phyloP scores from a whole-genome alignment of 768 basidiomycete genomes.

The Lactarius hengduanensis region DNA sequence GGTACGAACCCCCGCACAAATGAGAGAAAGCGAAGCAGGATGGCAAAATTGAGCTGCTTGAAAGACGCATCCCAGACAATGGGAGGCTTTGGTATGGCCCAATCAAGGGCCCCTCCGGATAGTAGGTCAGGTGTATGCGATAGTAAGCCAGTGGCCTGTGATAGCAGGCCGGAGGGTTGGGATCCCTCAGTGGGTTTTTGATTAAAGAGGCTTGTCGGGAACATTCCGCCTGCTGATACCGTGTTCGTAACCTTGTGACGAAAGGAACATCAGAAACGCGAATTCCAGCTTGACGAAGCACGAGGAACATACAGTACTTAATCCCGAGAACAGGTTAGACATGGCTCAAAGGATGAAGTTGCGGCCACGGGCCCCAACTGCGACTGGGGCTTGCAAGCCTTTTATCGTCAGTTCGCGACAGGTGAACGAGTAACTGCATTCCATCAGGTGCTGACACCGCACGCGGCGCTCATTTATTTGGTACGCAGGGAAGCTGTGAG shows the following conservation, averaged over 20 bases:
- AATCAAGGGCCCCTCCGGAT: not conserved
- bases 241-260: slow-evolving; percentile 3
- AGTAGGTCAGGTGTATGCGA: slow-evolving; percentile 5
- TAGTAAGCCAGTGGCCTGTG: not conserved
- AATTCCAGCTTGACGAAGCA: not conserved
- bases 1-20: slow-evolving; percentile 14
- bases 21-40: slow-evolving; percentile 4
- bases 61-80: slow-evolving; percentile 6
- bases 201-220: not conserved
- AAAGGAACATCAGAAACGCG: not conserved
- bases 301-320: not conserved
- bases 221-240: not conserved
- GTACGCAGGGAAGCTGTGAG: not conserved
- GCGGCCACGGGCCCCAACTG: not conserved
- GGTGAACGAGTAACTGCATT: not conserved
- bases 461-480: not conserved
- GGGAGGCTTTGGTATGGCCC: slow-evolving; percentile 4
- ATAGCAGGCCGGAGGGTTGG: slow-evolving; percentile 3
- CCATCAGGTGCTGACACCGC: not conserved
- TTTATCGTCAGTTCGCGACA: slow-evolving; percentile 8
- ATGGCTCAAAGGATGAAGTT: slow-evolving; percentile 3
- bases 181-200: not conserved
- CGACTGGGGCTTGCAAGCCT: not conserved
- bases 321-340: slow-evolving; percentile 3
- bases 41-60: not conserved